Evolutionary conservation across 1,139 yeast species (phyloP).

Genomic region (Meyerozyma sp.): DNA sequence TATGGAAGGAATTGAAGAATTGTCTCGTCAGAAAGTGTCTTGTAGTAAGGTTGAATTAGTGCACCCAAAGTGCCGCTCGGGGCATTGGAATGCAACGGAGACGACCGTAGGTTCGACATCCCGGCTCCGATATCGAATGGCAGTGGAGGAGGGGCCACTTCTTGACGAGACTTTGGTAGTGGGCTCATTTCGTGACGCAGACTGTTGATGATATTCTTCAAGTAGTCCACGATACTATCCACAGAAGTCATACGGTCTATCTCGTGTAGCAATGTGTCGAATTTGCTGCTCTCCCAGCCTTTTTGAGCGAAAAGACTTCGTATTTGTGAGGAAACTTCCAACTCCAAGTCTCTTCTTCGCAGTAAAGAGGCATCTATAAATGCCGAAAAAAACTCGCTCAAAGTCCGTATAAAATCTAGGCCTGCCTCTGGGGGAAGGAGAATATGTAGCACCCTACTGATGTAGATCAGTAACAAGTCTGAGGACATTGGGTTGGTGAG

Average conservation of each 20-base stretch:
- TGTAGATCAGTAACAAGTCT: constrained; percentile 1
- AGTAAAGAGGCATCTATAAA: neutral
- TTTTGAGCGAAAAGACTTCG: neutral
- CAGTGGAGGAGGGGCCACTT: neutral
- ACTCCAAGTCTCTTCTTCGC: neutral
- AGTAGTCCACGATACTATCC: neutral
- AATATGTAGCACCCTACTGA: neutral
- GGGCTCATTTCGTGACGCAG: neutral
- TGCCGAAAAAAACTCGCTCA: neutral
- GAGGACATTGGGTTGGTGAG: neutral
- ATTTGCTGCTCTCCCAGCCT: neutral
- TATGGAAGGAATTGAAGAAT: constrained; percentile 58
- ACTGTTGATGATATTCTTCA: neutral
- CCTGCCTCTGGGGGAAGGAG: neutral
- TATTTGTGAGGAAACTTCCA: neutral
- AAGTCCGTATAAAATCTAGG: neutral
- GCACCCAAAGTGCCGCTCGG: neutral
- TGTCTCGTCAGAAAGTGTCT: constrained; percentile 38
- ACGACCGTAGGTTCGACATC: neutral
- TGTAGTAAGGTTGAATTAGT: constrained; percentile 17
- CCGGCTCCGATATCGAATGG: neutral
- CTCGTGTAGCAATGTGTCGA: neutral
- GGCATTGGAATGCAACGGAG: neutral
- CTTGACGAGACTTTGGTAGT: neutral
- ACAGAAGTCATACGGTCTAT: neutral